phyloP scores from a whole-genome alignment of 345 rosid genomes.

The Populus deltoides region DNA sequence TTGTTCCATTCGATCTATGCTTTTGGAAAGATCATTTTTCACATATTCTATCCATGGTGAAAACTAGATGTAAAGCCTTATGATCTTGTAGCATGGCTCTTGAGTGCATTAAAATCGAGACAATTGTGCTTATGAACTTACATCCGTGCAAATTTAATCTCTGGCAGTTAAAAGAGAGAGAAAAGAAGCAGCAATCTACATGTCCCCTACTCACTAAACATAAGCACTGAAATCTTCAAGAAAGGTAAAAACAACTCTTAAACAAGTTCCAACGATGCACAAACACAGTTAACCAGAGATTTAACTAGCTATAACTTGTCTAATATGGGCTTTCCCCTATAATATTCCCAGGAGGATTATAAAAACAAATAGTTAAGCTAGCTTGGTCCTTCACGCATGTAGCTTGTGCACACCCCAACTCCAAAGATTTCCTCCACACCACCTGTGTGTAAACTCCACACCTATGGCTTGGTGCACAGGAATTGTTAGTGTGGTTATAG shows the following conservation, averaged over 20 bases:
- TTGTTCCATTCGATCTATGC: background rate
- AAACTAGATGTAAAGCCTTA: background rate
- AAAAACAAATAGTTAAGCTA: slow-evolving; percentile 69
- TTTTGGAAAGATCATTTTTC: background rate
- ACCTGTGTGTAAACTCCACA: slow-evolving; percentile 85
- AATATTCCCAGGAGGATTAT: slow-evolving; percentile 77
- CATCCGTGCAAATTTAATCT: background rate
- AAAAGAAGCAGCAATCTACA: background rate
- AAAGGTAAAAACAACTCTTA: background rate
- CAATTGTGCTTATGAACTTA: background rate
- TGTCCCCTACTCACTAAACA: background rate
- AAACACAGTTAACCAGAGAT: background rate
- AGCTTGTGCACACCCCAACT: slow-evolving; percentile 72
- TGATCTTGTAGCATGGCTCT: background rate
- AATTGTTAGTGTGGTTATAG: slow-evolving; percentile 52
- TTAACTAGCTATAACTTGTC: background rate
- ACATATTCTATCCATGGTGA: background rate
- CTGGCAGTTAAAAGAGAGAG: background rate
- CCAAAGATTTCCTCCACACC: slow-evolving; percentile 69
- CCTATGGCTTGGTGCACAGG: slow-evolving; percentile 48
- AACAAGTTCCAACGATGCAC: background rate
- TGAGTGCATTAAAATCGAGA: background rate
- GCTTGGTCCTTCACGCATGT: slow-evolving; percentile 46
- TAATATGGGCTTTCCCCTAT: slow-evolving; percentile 75
- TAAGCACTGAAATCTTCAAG: background rate